Evolutionary conservation across 192 early-diverging fungal genomes (phyloP), one percentile per base, ranked within the genome.

Genomic region (Coemansia sp.): DNA sequence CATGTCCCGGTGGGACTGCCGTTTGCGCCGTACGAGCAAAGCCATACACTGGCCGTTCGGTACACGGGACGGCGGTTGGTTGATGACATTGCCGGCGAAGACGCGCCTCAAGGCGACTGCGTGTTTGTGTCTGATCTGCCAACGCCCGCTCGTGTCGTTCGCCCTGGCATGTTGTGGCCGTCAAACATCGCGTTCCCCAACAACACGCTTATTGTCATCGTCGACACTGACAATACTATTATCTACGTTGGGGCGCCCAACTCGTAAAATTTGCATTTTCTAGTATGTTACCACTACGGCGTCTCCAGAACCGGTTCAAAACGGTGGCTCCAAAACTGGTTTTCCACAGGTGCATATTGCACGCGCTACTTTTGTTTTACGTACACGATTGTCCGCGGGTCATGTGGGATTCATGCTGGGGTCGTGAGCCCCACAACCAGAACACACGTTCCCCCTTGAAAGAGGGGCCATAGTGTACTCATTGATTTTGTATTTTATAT

Each of bases 51-150:
- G 64, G 64, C 71, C 27, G 41, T 73, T 17, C 67, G 76, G 10
- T 79, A 79, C 57, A 69, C 48, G 11, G 23, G 62, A 39, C 76
- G 76, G 9, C 59, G 53, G 57, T 60, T 79, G 3, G 57, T 79
- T 16, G 76, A 79, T 68, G 76, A 79, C 35, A 55, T 79, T 22
- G 76, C 76, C 1, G 76, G 76, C 31, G 76, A 79, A 60, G 64
- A 61, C 37, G 37, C 72, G 1, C 66, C 29, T 6, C 23, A 55
- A 39, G 17, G 25, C 11, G 2, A 16, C 29, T 21, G 67, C 19
- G 72, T 69, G 12, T 74, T 14, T 26, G 65, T 74, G 43, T 80
- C 77, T 2, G 77, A 74, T 63, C 65, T 80, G 22, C 77, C 77
- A 1, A 25, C 61, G 12, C 72, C 71, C 21, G 65, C 65, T 7